Conservation (phyloP, 2,329 filamentous ascomycete species). For the Ascochyta viciae-villosae region DNA sequence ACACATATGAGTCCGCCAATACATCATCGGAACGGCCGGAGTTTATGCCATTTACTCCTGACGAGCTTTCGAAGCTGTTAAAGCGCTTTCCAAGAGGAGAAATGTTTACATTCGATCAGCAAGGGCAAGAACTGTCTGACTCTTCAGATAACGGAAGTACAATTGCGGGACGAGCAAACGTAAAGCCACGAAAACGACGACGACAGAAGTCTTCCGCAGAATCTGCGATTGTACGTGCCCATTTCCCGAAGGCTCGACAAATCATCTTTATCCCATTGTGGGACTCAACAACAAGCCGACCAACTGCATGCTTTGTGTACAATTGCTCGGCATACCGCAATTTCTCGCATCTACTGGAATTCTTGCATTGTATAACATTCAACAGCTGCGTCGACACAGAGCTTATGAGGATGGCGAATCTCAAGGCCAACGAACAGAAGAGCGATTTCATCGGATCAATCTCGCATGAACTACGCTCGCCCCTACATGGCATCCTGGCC, state of each 20-base stretch:
- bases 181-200: not conserved
- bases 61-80: conserved; percentile 50
- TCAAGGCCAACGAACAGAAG: conserved; percentile 49
- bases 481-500: conserved; percentile 47
- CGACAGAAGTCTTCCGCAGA: conserved; percentile 44
- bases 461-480: conserved; percentile 58
- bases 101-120: conserved; percentile 16
- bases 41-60: conserved; percentile 49
- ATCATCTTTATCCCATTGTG: conserved; percentile 35
- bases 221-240: not conserved
- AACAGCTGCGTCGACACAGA: conserved; percentile 48
- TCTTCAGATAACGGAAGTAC: conserved; percentile 1
- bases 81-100: conserved; percentile 10
- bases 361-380: conserved; percentile 14
- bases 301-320: conserved; percentile 26
- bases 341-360: conserved; percentile 17
- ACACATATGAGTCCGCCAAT: conserved; percentile 25
- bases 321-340: conserved; percentile 39
- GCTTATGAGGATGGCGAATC: conserved; percentile 49
- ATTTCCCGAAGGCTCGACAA: conserved; percentile 15
- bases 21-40: conserved; percentile 46
- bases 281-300: conserved; percentile 27
- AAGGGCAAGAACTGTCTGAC: conserved; percentile 12
- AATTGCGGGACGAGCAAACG: not conserved
- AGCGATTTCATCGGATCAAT: conserved; percentile 59